Conservation (phyloP, 116 monocot genomes). For the Zostera marina region DNA sequence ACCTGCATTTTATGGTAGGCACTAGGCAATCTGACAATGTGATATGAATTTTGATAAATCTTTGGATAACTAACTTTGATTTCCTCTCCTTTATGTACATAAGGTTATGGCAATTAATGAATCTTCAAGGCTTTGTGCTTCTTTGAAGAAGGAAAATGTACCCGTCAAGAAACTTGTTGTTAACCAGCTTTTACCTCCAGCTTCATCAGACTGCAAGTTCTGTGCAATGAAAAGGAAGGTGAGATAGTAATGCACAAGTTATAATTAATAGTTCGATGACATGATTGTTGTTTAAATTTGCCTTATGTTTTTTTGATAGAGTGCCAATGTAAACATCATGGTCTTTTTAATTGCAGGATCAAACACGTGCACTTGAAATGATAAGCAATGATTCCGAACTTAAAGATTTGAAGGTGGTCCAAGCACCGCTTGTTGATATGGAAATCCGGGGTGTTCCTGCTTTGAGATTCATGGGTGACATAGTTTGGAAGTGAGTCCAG, state of each 20-base stretch:
- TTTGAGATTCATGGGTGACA: constrained; percentile 90
- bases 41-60: neutral
- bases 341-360: constrained; percentile 39
- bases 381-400: constrained; percentile 68
- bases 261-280: neutral
- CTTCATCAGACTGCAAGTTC: constrained; percentile 92
- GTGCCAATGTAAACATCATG: neutral
- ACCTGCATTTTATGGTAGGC: no score
- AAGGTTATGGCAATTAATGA: constrained; percentile 81
- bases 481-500: constrained; percentile 65
- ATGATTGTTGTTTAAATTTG: neutral
- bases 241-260: neutral
- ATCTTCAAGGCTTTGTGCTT: constrained; percentile 70
- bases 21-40: no score
- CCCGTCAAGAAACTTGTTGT: constrained; percentile 74
- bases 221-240: constrained; percentile 90
- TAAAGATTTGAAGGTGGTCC: constrained; percentile 37
- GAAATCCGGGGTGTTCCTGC: constrained; percentile 96
- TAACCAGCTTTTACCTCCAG: constrained; percentile 80
- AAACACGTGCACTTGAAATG: constrained; percentile 76
- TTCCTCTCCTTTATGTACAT: neutral
- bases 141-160: constrained; percentile 84
- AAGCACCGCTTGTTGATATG: constrained; percentile 88
- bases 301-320: neutral
- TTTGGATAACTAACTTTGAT: neutral